These are phyloP conservation scores for Exophiala phaeomuriformis DNA, from an alignment of 2,329 filamentous ascomycete species.

Conservation along the genomic window DNA sequence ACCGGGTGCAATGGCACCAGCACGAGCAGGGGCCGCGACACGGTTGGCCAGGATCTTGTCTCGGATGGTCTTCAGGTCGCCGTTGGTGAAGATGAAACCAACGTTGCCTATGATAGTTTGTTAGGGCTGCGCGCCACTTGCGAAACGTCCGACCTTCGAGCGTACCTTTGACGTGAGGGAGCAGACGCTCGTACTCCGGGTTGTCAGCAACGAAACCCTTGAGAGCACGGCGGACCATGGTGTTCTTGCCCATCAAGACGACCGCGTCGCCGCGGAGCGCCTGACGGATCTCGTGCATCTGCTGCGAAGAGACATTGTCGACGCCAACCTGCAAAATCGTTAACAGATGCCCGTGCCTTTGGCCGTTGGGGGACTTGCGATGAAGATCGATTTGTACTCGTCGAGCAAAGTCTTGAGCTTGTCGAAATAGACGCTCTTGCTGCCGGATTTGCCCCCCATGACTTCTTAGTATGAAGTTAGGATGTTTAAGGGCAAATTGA, in stretches of 20 bases:
- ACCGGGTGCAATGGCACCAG: slow-evolving; percentile 85
- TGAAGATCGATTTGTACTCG: slow-evolving; percentile 96
- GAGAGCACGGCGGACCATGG: slow-evolving; percentile 98
- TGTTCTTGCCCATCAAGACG: slow-evolving; percentile 99
- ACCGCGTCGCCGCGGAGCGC: slow-evolving; percentile 85
- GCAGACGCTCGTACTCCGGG: slow-evolving; percentile 96
- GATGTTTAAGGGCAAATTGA: slow-evolving; percentile 80
- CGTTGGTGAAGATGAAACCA: slow-evolving; percentile 99
- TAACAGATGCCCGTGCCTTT: slow-evolving; percentile 2
- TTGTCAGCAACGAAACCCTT: slow-evolving; percentile 86
- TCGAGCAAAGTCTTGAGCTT: slow-evolving; percentile 98
- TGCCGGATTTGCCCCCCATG: slow-evolving; percentile 95
- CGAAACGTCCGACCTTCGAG: slow-evolving; percentile 1
- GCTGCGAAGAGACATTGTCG: slow-evolving; percentile 99
- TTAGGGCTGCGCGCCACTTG: neutral
- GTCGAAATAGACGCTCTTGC: slow-evolving; percentile 98
- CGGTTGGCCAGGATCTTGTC: slow-evolving; percentile 95
- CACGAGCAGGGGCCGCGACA: slow-evolving; percentile 95
- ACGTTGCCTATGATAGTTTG: slow-evolving; percentile 62
- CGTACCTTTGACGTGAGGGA: slow-evolving; percentile 79
- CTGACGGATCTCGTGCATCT: slow-evolving; percentile 99
- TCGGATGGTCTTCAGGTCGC: slow-evolving; percentile 82
- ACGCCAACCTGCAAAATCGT: slow-evolving; percentile 43
- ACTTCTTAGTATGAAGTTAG: slow-evolving; percentile 95
- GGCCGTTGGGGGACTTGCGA: slow-evolving; percentile 44